Evolutionary conservation across 192 early-diverging fungal genomes (phyloP).

Genomic region (Umbelopsis vinacea): DNA sequence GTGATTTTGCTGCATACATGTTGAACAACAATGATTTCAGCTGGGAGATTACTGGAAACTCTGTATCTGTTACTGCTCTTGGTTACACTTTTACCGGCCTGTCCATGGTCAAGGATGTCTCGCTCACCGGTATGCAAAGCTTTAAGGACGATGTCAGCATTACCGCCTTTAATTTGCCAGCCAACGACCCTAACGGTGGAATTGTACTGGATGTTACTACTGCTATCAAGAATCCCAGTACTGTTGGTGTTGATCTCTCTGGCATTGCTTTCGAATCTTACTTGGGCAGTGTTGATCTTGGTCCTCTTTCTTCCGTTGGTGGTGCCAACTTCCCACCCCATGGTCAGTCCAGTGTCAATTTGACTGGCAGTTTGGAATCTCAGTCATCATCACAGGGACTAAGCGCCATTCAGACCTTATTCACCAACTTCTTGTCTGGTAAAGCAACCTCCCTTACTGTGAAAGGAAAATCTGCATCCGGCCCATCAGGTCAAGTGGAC

Average conservation of each 20-base stretch:
- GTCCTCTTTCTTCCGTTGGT: constrained; percentile 56
- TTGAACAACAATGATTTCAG: constrained; percentile 51
- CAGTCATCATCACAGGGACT: constrained; percentile 51
- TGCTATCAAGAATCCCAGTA: constrained; percentile 63
- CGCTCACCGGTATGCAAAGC: constrained; percentile 47
- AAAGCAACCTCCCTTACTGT: neutral
- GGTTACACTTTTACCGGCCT: constrained; percentile 54
- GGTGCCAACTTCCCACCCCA: constrained; percentile 30
- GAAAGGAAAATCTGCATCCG: constrained; percentile 13
- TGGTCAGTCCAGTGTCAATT: constrained; percentile 40
- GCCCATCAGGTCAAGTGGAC: constrained; percentile 39
- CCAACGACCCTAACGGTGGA: constrained; percentile 59
- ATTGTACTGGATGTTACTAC: constrained; percentile 67
- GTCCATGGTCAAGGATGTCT: constrained; percentile 56
- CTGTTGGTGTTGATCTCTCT: constrained; percentile 54
- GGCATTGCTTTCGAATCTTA: constrained; percentile 50
- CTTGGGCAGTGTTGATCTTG: constrained; percentile 44
- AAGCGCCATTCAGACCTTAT: constrained; percentile 44
- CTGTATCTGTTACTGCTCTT: constrained; percentile 57
- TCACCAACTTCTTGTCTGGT: constrained; percentile 5
- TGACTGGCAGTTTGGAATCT: constrained; percentile 57
- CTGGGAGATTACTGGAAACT: constrained; percentile 50
- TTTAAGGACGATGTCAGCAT: constrained; percentile 49
- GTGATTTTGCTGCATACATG: constrained; percentile 51
- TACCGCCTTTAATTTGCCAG: constrained; percentile 55